Percentiles rank a stretch among this genome's conserved stretches.
Evolutionary conservation across 2,329 filamentous ascomycete species (phyloP).

Genomic region (Fusarium sp.): DNA sequence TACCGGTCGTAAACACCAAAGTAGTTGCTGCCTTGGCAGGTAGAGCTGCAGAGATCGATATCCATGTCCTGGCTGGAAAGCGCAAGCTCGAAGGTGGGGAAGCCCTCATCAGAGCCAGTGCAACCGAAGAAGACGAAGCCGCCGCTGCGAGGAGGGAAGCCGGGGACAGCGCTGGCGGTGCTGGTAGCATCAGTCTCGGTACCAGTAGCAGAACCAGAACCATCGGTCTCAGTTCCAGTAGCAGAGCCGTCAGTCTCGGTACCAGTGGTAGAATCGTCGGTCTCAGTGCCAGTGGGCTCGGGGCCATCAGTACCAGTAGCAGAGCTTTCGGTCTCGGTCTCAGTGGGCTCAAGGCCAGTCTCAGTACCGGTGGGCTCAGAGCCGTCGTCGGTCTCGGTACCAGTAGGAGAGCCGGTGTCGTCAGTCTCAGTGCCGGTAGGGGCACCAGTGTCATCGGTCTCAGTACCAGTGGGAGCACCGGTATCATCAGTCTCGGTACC

Average conservation of each 20-base stretch:
- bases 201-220: slow-evolving; percentile 39
- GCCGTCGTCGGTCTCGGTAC: background rate
- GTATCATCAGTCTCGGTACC: background rate
- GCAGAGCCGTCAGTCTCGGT: slow-evolving; percentile 23
- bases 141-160: slow-evolving; percentile 29
- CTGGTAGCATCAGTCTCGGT: slow-evolving; percentile 7
- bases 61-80: slow-evolving; percentile 29
- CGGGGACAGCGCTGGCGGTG: slow-evolving; percentile 29
- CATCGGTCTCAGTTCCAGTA: slow-evolving; percentile 39
- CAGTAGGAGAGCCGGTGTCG: background rate
- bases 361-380: background rate
- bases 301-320: slow-evolving; percentile 33
- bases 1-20: slow-evolving; percentile 42
- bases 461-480: background rate
- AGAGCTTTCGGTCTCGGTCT: slow-evolving; percentile 22
- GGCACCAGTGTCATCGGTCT: background rate
- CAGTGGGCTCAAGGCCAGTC: background rate
- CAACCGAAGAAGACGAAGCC: slow-evolving; percentile 44
- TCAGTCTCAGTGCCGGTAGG: background rate
- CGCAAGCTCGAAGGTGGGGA: slow-evolving; percentile 39
- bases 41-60: slow-evolving; percentile 41
- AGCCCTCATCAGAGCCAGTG: slow-evolving; percentile 28
- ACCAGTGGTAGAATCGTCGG: background rate
- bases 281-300: slow-evolving; percentile 36
- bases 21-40: slow-evolving; percentile 35